Evolutionary conservation across 202 grass and related monocot species (phyloP).

Genomic region (Zoysia matrella): DNA sequence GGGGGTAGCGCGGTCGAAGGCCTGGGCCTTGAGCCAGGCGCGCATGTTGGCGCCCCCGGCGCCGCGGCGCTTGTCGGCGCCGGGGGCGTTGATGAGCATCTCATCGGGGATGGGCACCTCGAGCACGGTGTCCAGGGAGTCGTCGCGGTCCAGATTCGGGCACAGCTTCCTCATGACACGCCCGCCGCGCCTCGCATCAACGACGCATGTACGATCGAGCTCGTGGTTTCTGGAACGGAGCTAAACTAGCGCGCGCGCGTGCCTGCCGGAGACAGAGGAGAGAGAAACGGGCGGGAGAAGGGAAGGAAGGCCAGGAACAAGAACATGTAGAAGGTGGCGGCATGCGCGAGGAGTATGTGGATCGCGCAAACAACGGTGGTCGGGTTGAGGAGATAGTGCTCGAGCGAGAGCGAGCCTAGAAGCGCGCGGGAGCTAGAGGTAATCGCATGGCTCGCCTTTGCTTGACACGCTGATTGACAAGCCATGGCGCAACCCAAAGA

Average conservation of each 20-base stretch:
- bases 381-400: background rate
- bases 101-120: conserved; percentile 98
- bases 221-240: background rate
- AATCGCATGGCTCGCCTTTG: background rate
- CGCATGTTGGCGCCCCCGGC: conserved; percentile 66
- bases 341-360: conserved; percentile 68
- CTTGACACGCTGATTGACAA: background rate
- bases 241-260: background rate
- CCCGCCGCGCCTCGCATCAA: conserved; percentile 22
- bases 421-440: background rate
- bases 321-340: conserved; percentile 34
- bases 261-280: conserved; percentile 12
- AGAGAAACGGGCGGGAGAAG: conserved; percentile 34
- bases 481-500: too few relatives aligned
- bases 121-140: conserved; percentile 89
- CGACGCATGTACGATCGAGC: background rate
- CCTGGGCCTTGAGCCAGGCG: conserved; percentile 86
- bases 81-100: conserved; percentile 67
- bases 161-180: conserved; percentile 87
- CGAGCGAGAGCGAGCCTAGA: background rate
- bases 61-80: conserved; percentile 55
- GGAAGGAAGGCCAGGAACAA: conserved; percentile 2
- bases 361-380: conserved; percentile 41
- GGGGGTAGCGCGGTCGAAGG: conserved; percentile 76
- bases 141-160: conserved; percentile 81